Percentiles rank a stretch among this genome's conserved stretches.
Evolutionary conservation across 208 protist genomes (phyloP).

Genomic region (Trypanosoma avium): DNA sequence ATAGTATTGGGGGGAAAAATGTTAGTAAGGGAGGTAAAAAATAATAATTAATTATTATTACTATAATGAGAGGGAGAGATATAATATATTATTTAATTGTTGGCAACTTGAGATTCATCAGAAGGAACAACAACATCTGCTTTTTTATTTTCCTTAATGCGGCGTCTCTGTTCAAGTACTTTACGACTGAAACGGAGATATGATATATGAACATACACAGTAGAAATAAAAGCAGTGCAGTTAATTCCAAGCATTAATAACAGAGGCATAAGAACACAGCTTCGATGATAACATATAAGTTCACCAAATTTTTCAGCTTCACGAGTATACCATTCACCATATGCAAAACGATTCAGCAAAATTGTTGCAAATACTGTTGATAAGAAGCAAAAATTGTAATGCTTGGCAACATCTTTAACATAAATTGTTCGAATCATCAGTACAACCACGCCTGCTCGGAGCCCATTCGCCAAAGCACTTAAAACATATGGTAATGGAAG

Average conservation of each 20-base stretch:
- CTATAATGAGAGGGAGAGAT: too few species aligned
- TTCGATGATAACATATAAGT: slow-evolving; percentile 47
- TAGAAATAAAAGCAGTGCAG: slow-evolving; percentile 40
- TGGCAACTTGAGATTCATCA: too few species aligned
- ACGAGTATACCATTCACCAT: slow-evolving; percentile 65
- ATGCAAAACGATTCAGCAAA: slow-evolving; percentile 63
- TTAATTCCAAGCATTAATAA: slow-evolving; percentile 43
- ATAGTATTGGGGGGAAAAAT: too few species aligned
- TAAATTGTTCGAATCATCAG: slow-evolving; percentile 70
- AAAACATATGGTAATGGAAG: slow-evolving; percentile 52
- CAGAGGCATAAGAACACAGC: slow-evolving; percentile 67
- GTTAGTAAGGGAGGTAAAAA: too few species aligned
- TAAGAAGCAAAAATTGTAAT: slow-evolving; percentile 76
- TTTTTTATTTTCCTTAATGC: slow-evolving; percentile 30
- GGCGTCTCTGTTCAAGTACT: slow-evolving; percentile 43
- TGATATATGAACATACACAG: slow-evolving; percentile 47
- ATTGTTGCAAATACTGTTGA: slow-evolving; percentile 37
- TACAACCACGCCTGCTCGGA: slow-evolving; percentile 46
- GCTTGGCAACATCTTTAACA: slow-evolving; percentile 65
- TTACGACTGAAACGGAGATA: slow-evolving; percentile 38
- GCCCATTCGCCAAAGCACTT: slow-evolving; percentile 67
- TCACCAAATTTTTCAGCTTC: slow-evolving; percentile 40
- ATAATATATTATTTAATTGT: too few species aligned
- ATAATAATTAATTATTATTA: too few species aligned
- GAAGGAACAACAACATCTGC: too few species aligned